Conservation (phyloP, 2,329 filamentous ascomycete species). For the Trichoderma sp. region DNA sequence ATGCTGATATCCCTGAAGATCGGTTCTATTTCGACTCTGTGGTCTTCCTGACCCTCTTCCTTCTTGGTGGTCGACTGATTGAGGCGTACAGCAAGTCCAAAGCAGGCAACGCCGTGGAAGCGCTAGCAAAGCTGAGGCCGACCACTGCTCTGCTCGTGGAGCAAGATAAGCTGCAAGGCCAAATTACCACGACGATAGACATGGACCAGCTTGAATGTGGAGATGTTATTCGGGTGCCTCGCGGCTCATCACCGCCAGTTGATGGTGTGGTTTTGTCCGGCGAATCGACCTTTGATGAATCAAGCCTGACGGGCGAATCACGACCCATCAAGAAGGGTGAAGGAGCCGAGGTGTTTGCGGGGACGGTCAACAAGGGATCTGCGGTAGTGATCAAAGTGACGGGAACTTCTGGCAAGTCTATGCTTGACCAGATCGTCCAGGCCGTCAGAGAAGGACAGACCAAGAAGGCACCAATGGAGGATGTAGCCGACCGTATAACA, state of each 20-base stretch:
- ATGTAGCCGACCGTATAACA: slow-evolving; percentile 69
- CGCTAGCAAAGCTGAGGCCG: slow-evolving; percentile 73
- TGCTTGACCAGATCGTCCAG: slow-evolving; percentile 77
- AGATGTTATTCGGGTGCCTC: slow-evolving; percentile 69
- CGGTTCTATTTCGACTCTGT: slow-evolving; percentile 87
- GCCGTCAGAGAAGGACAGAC: slow-evolving; percentile 76
- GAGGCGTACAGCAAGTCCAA: slow-evolving; percentile 91
- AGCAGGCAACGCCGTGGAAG: slow-evolving; percentile 80
- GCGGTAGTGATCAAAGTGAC: slow-evolving; percentile 63
- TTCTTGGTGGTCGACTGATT: slow-evolving; percentile 69
- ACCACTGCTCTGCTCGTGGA: slow-evolving; percentile 70
- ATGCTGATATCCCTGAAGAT: slow-evolving; percentile 40
- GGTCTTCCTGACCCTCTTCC: slow-evolving; percentile 85
- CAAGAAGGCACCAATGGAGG: slow-evolving; percentile 70
- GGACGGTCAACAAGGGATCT: slow-evolving; percentile 68
- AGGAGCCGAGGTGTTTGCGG: slow-evolving; percentile 66
- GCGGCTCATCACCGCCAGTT: slow-evolving; percentile 79
- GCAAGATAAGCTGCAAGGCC: slow-evolving; percentile 34
- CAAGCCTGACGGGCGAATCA: slow-evolving; percentile 80
- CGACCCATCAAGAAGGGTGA: slow-evolving; percentile 59
- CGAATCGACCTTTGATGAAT: slow-evolving; percentile 76
- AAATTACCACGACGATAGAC: slow-evolving; percentile 42
- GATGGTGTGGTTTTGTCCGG: slow-evolving; percentile 68
- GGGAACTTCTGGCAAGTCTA: slow-evolving; percentile 63
- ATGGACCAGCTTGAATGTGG: slow-evolving; percentile 73